Percentiles rank a stretch among this genome's conserved stretches.
These are phyloP conservation scores for Leishmania guyanensis DNA, from an alignment of 208 protist genomes.

Conservation along the genomic window DNA sequence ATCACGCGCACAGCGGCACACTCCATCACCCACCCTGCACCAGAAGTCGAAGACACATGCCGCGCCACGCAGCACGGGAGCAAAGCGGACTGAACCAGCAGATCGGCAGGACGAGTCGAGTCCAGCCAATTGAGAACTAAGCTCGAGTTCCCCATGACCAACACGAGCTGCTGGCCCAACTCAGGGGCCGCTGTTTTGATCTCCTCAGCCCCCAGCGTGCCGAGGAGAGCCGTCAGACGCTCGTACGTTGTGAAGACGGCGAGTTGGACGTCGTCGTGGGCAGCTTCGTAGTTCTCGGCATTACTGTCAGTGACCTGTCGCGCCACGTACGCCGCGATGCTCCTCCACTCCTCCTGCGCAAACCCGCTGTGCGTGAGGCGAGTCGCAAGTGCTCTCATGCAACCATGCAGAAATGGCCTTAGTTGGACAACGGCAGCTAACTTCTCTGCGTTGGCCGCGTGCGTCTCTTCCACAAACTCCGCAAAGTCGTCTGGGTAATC, in stretches of 20 bases:
- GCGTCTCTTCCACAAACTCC: constrained; percentile 25
- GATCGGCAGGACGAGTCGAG: neutral
- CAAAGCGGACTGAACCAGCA: constrained; percentile 30
- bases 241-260: constrained; percentile 74
- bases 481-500: constrained; percentile 79
- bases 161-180: constrained; percentile 13
- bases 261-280: constrained; percentile 46
- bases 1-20: constrained; percentile 5
- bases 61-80: constrained; percentile 35
- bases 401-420: constrained; percentile 21
- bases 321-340: constrained; percentile 39
- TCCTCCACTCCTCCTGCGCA: constrained; percentile 15
- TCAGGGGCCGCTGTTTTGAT: neutral
- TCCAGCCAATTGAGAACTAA: constrained; percentile 17
- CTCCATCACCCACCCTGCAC: neutral
- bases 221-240: constrained; percentile 48
- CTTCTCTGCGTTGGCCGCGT: constrained; percentile 27
- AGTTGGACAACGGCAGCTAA: constrained; percentile 20
- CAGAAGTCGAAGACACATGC: constrained; percentile 3
- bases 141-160: constrained; percentile 13
- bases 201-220: constrained; percentile 14
- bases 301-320: constrained; percentile 18
- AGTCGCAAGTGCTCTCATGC: constrained; percentile 23
- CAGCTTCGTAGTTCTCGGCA: constrained; percentile 52
- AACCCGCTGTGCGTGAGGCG: constrained; percentile 29